phyloP scores from a whole-genome alignment of 306 rosid genomes.

The Cyamopsis tetragonoloba region DNA sequence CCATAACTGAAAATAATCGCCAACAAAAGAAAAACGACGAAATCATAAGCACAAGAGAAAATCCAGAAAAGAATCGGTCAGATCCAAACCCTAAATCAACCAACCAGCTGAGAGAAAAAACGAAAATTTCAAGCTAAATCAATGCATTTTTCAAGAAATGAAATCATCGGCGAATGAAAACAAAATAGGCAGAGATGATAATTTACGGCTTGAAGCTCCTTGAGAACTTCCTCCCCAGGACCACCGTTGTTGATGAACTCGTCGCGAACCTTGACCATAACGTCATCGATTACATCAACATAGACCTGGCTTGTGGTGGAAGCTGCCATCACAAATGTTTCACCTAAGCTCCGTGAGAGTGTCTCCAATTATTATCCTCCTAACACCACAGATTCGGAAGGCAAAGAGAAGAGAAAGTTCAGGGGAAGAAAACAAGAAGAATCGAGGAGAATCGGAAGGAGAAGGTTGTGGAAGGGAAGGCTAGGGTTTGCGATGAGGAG shows the following conservation, averaged over 20 bases:
- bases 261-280: slow-evolving; percentile 83
- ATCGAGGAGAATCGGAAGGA: slow-evolving; percentile 8
- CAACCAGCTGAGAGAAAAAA: slow-evolving; percentile 8
- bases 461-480: not conserved
- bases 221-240: slow-evolving; percentile 92
- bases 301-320: slow-evolving; percentile 82
- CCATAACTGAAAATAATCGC: slow-evolving; percentile 59
- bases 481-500: slow-evolving; percentile 29
- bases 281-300: slow-evolving; percentile 90
- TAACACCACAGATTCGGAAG: not conserved
- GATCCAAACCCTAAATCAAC: slow-evolving; percentile 53
- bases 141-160: not conserved
- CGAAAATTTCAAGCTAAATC: not conserved
- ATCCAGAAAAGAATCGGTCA: slow-evolving; percentile 11
- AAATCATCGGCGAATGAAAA: not conserved
- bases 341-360: slow-evolving; percentile 16
- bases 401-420: slow-evolving; percentile 1
- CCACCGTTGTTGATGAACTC: slow-evolving; percentile 76
- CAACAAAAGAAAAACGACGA: slow-evolving; percentile 10
- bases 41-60: not conserved
- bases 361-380: slow-evolving; percentile 22
- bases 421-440: slow-evolving; percentile 21
- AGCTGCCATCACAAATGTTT: slow-evolving; percentile 51
- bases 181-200: not conserved
- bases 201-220: slow-evolving; percentile 97